Evolutionary conservation across 768 basidiomycete genomes (phyloP).

Genomic region (Gelatoporia subvermispora): DNA sequence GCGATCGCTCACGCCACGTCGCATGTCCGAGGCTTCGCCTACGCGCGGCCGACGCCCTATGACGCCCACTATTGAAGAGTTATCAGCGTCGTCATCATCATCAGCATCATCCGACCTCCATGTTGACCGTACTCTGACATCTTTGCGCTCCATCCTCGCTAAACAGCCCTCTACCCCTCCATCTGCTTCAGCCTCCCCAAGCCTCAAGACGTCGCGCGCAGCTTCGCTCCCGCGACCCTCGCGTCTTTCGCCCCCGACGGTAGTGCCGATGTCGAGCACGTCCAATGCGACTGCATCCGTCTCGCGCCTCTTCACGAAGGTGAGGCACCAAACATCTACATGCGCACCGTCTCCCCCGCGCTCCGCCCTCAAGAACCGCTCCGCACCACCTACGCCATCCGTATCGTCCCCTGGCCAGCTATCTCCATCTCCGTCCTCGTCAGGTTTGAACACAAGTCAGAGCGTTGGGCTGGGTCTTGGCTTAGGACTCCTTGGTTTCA

Average conservation of each 20-base stretch:
- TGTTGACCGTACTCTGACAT: slow-evolving; percentile 60
- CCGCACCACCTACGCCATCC: slow-evolving; percentile 31
- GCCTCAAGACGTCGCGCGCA: slow-evolving; percentile 23
- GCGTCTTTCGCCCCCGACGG: slow-evolving; percentile 45
- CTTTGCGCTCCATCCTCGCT: slow-evolving; percentile 64
- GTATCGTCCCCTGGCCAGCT: slow-evolving; percentile 10
- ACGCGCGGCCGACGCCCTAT: slow-evolving; percentile 31
- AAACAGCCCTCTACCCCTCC: slow-evolving; percentile 10
- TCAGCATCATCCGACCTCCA: slow-evolving; percentile 52
- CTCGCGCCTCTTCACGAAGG: slow-evolving; percentile 70
- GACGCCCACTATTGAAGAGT: slow-evolving; percentile 57
- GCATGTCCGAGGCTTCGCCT: slow-evolving; percentile 11
- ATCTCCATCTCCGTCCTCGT: slow-evolving; percentile 29
- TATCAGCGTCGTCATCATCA: slow-evolving; percentile 44
- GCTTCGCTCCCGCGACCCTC: slow-evolving; percentile 35
- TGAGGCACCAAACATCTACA: slow-evolving; percentile 53
- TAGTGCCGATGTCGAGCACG: slow-evolving; percentile 49
- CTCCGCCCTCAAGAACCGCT: slow-evolving; percentile 38
- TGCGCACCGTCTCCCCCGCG: slow-evolving; percentile 57
- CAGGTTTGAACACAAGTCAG: slow-evolving; percentile 8
- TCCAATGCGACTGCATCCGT: slow-evolving; percentile 76
- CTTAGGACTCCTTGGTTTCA: slow-evolving; percentile 13
- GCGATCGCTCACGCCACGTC: slow-evolving; percentile 29
- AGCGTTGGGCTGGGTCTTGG: slow-evolving; percentile 7
- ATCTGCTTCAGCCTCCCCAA: slow-evolving; percentile 3